A percentile compares a stretch with the other conserved stretches of the same genome.
phyloP scores from a whole-genome alignment of 345 rosid genomes.

The Murraya paniculata region DNA sequence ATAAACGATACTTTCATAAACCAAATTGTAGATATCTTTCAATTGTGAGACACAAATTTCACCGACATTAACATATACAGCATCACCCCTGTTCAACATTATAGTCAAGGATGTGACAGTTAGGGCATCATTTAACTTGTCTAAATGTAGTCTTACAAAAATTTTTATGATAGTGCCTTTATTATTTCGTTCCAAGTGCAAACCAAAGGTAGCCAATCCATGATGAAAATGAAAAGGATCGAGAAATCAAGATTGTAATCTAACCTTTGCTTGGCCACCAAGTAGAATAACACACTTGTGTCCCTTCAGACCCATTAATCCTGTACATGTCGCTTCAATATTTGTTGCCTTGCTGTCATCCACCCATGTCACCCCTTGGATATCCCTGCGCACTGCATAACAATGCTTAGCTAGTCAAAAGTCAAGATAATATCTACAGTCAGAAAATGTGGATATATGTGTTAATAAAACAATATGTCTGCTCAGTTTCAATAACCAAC shows the following conservation, averaged over 20 bases:
- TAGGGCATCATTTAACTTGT: neutral
- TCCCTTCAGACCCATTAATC: conserved; percentile 29
- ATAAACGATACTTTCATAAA: neutral
- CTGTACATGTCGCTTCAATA: conserved; percentile 25
- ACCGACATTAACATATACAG: neutral
- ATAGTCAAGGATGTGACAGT: neutral
- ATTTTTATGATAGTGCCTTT: neutral
- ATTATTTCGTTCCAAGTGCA: neutral
- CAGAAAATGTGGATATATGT: neutral
- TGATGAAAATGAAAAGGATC: neutral
- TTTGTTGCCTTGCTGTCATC: conserved; percentile 44
- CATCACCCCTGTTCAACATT: neutral
- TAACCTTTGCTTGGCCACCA: conserved; percentile 37
- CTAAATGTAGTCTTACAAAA: neutral
- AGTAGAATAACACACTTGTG: conserved; percentile 33
- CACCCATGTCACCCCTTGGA: conserved; percentile 34
- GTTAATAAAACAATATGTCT: neutral
- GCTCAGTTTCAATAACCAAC: neutral
- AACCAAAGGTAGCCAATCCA: neutral
- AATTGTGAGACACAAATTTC: conserved; percentile 1
- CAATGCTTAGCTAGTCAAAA: conserved; percentile 3
- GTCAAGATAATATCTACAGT: neutral
- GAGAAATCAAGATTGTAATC: neutral
- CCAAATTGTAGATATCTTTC: neutral
- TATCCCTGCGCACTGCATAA: conserved; percentile 28